A percentile compares a stretch with the other conserved stretches of the same genome.
Evolutionary conservation across 1,139 yeast genomes (phyloP).

Genomic region (Debaryomycetaceae sp.): DNA sequence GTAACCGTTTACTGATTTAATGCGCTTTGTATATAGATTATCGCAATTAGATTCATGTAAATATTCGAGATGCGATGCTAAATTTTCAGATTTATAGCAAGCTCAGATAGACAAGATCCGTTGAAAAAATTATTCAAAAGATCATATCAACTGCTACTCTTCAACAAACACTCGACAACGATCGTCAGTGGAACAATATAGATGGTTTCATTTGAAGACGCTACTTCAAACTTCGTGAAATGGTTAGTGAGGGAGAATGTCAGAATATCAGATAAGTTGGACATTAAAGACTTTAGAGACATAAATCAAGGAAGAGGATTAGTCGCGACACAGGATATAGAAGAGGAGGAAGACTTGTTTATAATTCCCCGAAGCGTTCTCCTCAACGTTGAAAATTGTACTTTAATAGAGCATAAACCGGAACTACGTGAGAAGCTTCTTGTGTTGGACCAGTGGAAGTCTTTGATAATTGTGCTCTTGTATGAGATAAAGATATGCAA

Average conservation of each 20-base stretch:
- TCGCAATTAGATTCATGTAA: too few relatives aligned
- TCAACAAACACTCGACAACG: too few relatives aligned
- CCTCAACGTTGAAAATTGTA: conserved; percentile 57
- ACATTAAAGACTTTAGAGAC: conserved; percentile 56
- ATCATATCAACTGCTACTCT: too few relatives aligned
- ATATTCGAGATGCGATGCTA: too few relatives aligned
- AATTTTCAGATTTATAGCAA: too few relatives aligned
- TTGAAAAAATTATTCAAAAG: too few relatives aligned
- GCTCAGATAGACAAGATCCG: too few relatives aligned
- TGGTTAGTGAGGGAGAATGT: conserved; percentile 55
- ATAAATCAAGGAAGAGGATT: conserved; percentile 75
- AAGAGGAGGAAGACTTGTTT: conserved; percentile 59
- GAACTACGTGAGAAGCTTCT: conserved; percentile 31
- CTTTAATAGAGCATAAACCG: conserved; percentile 35
- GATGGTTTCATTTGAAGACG: conserved; percentile 8
- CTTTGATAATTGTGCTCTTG: conserved; percentile 62
- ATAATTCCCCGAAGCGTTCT: conserved; percentile 60
- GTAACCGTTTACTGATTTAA: too few relatives aligned
- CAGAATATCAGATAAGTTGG: conserved; percentile 51
- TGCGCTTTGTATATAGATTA: too few relatives aligned
- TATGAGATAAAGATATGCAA: conserved; percentile 48
- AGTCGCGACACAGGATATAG: conserved; percentile 59
- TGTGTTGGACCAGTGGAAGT: conserved; percentile 69
- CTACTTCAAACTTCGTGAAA: conserved; percentile 38
- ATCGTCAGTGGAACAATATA: too few relatives aligned